Evolutionary conservation across 257 asterid species (phyloP).

Genomic region (Primulina tabacum): DNA sequence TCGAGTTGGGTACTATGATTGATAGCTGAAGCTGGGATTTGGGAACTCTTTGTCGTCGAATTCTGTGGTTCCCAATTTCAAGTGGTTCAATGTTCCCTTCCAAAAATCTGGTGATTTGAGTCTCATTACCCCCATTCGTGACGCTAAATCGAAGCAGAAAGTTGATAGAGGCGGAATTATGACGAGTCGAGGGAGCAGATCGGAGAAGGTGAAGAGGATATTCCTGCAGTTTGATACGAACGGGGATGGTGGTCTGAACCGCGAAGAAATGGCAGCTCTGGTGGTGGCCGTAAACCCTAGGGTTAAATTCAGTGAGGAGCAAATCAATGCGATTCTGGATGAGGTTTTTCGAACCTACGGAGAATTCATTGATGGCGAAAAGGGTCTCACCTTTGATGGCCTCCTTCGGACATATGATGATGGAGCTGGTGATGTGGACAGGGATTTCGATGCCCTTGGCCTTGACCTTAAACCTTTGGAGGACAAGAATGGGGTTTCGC

Average conservation of each 20-base stretch:
- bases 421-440: slow-evolving; percentile 97
- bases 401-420: slow-evolving; percentile 93
- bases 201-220: slow-evolving; percentile 55
- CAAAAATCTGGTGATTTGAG: slow-evolving; percentile 5
- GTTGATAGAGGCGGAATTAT: slow-evolving; percentile 14
- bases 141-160: slow-evolving; percentile 19
- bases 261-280: slow-evolving; percentile 56
- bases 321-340: slow-evolving; percentile 83
- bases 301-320: slow-evolving; percentile 94
- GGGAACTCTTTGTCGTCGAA: not conserved
- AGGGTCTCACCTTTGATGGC: slow-evolving; percentile 86
- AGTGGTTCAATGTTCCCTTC: slow-evolving; percentile 54
- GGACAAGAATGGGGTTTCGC: slow-evolving; percentile 43
- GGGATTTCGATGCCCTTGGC: slow-evolving; percentile 94
- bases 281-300: slow-evolving; percentile 96
- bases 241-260: slow-evolving; percentile 47
- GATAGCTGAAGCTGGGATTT: not conserved
- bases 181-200: slow-evolving; percentile 52
- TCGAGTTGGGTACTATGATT: slow-evolving; percentile 10
- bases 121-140: slow-evolving; percentile 60
- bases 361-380: slow-evolving; percentile 76
- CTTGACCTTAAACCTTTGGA: slow-evolving; percentile 66
- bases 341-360: slow-evolving; percentile 89
- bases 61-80: not conserved
- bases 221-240: slow-evolving; percentile 44